Conservation (phyloP, 805 yeast species). For the Teunomyces atbi region DNA sequence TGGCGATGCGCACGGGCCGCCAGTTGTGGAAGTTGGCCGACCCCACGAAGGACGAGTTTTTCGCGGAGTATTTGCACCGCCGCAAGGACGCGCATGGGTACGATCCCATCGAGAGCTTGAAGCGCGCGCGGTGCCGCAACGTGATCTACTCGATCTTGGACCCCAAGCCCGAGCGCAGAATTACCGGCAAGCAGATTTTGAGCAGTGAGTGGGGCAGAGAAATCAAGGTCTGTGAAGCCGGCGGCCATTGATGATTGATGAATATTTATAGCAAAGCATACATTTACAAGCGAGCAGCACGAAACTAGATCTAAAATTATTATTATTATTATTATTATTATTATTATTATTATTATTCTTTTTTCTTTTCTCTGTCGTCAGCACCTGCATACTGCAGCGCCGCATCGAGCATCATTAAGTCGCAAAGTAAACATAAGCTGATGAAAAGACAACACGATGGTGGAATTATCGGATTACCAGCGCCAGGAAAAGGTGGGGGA, state of each 20-base stretch:
- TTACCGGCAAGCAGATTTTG: slow-evolving; percentile 82
- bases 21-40: slow-evolving; percentile 89
- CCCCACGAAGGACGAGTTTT: slow-evolving; percentile 74
- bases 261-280: too few species aligned
- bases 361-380: too few species aligned
- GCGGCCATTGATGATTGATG: slow-evolving; percentile 23
- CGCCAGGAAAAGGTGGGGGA: slow-evolving; percentile 96
- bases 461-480: slow-evolving; percentile 87
- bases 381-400: too few species aligned
- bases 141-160: slow-evolving; percentile 92
- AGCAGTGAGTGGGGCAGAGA: slow-evolving; percentile 96
- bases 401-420: neutral
- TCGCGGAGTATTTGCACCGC: slow-evolving; percentile 67
- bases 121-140: slow-evolving; percentile 86
- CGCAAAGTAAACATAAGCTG: slow-evolving; percentile 1
- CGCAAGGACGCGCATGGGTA: slow-evolving; percentile 84
- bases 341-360: too few species aligned
- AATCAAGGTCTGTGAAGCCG: slow-evolving; percentile 75
- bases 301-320: too few species aligned
- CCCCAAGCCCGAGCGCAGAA: slow-evolving; percentile 84
- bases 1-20: slow-evolving; percentile 94
- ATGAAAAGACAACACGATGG: slow-evolving; percentile 45
- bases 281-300: too few species aligned
- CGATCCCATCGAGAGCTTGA: slow-evolving; percentile 83
- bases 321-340: too few species aligned